Evolutionary conservation across 495 filamentous ascomycete genomes (phyloP).

Genomic region (Neurospora hispaniola): DNA sequence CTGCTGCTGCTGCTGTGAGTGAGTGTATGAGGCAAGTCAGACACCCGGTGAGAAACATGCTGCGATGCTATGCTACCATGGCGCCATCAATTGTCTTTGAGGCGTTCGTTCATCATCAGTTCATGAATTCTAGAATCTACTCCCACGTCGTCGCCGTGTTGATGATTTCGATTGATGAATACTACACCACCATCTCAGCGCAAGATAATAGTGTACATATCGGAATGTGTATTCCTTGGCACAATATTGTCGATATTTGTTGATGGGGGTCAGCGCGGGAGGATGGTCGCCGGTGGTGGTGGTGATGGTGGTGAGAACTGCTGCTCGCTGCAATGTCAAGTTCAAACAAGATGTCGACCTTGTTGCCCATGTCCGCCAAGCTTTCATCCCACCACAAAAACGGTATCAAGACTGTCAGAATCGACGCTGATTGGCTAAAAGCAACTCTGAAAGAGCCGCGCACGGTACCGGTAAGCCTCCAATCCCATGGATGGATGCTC

Average conservation of each 20-base stretch:
- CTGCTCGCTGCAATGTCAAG: background rate
- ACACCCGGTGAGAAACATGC: background rate
- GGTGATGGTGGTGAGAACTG: background rate
- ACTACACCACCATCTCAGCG: background rate
- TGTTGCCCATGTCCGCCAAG: background rate
- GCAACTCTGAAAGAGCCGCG: background rate
- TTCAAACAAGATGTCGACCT: background rate
- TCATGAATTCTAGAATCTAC: background rate
- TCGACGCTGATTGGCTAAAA: background rate
- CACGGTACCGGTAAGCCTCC: background rate
- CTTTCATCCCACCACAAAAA: background rate
- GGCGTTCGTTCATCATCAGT: background rate
- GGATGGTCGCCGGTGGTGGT: background rate
- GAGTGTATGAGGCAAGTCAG: background rate
- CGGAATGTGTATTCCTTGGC: background rate
- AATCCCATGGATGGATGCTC: background rate
- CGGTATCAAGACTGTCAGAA: background rate
- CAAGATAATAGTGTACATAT: background rate
- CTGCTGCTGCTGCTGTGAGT: background rate
- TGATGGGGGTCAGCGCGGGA: background rate
- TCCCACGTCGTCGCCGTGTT: background rate
- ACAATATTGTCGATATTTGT: background rate
- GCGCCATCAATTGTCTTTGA: background rate
- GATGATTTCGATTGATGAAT: background rate
- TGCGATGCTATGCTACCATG: background rate